These are phyloP conservation scores for Amanita polypyramis DNA, from an alignment of 768 basidiomycete genomes.

Conservation along the genomic window DNA sequence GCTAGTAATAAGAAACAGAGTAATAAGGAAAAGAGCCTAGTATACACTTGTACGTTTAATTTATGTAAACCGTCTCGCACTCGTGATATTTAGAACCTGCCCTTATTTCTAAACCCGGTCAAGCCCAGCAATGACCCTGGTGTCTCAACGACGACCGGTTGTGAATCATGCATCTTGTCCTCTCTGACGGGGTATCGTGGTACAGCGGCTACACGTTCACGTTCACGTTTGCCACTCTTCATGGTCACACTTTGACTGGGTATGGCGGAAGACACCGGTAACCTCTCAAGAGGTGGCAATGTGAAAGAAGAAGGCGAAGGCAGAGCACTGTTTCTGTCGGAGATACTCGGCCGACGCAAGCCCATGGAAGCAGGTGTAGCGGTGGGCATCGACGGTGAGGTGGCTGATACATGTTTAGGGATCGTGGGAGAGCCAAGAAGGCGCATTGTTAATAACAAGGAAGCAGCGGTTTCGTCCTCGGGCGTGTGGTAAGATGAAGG, in stretches of 20 bases:
- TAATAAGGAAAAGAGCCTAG: too few species aligned
- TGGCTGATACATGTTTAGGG: slow-evolving; percentile 6
- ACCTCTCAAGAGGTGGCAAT: neutral
- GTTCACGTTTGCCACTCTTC: neutral
- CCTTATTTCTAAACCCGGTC: neutral
- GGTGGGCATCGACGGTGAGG: neutral
- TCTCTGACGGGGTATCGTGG: neutral
- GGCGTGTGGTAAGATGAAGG: slow-evolving; percentile 28
- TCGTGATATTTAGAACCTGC: neutral
- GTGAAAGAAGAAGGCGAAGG: neutral
- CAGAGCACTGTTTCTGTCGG: neutral
- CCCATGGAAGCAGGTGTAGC: slow-evolving; percentile 4
- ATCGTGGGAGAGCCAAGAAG: slow-evolving; percentile 19
- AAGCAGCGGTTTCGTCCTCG: slow-evolving; percentile 64
- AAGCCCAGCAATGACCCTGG: slow-evolving; percentile 5
- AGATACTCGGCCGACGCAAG: slow-evolving; percentile 3
- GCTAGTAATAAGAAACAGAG: too few species aligned
- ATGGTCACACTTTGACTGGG: neutral
- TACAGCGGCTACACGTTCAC: neutral
- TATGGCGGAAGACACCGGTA: neutral
- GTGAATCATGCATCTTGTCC: neutral
- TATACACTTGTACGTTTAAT: too few species aligned
- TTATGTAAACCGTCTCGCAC: neutral
- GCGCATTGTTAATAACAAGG: slow-evolving; percentile 56
- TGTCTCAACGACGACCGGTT: neutral